Evolutionary conservation across 352 stramenopile species (phyloP).

Genomic region (Globisporangium irregulare): DNA sequence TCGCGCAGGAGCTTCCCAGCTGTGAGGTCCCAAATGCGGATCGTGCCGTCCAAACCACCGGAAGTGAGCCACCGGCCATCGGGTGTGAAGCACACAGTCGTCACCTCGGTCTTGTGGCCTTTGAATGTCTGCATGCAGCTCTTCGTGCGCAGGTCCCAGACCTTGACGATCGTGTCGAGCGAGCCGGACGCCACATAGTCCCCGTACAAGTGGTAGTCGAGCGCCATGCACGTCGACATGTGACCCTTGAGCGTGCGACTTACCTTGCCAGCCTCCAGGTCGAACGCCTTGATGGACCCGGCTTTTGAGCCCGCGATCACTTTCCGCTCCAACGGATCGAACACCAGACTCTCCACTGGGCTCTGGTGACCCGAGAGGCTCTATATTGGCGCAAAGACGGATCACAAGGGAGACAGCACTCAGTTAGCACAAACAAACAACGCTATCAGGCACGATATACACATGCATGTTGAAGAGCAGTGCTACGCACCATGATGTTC

Average conservation of each 20-base stretch:
- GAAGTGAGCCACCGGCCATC: constrained; percentile 85
- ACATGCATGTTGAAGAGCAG: background rate
- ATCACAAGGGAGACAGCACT: background rate
- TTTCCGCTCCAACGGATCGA: constrained; percentile 74
- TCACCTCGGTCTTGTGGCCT: constrained; percentile 73
- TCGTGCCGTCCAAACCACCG: constrained; percentile 61
- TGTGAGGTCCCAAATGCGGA: constrained; percentile 86
- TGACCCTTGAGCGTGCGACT: constrained; percentile 79
- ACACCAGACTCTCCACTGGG: constrained; percentile 75
- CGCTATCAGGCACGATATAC: background rate
- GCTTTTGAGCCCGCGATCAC: constrained; percentile 74
- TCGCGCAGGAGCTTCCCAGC: constrained; percentile 70
- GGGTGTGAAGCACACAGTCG: constrained; percentile 72
- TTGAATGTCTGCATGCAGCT: constrained; percentile 88
- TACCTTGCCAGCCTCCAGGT: constrained; percentile 77
- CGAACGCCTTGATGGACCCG: constrained; percentile 84
- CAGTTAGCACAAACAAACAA: background rate
- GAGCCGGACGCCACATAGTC: constrained; percentile 84
- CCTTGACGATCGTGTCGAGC: constrained; percentile 82
- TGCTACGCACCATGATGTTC: constrained; percentile 70
- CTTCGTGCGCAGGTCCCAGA: constrained; percentile 84
- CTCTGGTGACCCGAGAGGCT: constrained; percentile 75
- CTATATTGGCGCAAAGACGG: constrained; percentile 22
- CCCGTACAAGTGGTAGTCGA: constrained; percentile 85
- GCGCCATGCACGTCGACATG: constrained; percentile 75